Conservation (phyloP, 225 moss, liverwort and hornwort genomes). For the Neckera pumila region DNA sequence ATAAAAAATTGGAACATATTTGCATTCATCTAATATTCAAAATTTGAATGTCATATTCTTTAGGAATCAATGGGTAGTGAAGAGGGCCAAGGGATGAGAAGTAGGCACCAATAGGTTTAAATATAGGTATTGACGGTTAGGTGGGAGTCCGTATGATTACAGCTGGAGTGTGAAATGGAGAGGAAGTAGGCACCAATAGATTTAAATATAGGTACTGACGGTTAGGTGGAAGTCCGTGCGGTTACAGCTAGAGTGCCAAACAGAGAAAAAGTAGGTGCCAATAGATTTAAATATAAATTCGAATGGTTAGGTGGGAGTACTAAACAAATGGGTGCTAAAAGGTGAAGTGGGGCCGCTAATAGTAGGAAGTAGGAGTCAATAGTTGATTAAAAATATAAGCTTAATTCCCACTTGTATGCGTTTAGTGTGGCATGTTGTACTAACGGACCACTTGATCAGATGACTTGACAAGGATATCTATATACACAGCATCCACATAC, state of each 20-base stretch:
- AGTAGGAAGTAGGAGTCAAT: rapidly evolving
- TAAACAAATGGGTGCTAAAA: too few relatives aligned
- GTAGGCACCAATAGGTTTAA: too few relatives aligned
- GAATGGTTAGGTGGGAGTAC: too few relatives aligned
- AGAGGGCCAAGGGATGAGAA: rapidly evolving
- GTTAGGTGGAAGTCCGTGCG: too few relatives aligned
- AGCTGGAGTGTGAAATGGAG: too few relatives aligned
- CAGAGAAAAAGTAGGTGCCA: too few relatives aligned
- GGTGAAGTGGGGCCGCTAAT: rapidly evolving
- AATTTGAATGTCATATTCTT: rapidly evolving
- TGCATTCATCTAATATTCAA: rapidly evolving
- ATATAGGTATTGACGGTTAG: not conserved
- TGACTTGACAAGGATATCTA: not conserved
- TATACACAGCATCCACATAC: rapidly evolving
- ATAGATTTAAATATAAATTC: too few relatives aligned
- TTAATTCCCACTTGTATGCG: rapidly evolving
- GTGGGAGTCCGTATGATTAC: not conserved
- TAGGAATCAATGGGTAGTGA: rapidly evolving
- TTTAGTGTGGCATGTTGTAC: rapidly evolving
- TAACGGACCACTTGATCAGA: rapidly evolving
- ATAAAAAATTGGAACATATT: not conserved
- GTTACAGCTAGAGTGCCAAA: too few relatives aligned
- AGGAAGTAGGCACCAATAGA: too few relatives aligned
- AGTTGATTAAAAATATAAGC: not conserved
- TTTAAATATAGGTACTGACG: too few relatives aligned